Evolutionary conservation across 495 filamentous ascomycete genomes (phyloP), one percentile per base, ranked within the genome.

Genomic region (Evernia prunastri): DNA sequence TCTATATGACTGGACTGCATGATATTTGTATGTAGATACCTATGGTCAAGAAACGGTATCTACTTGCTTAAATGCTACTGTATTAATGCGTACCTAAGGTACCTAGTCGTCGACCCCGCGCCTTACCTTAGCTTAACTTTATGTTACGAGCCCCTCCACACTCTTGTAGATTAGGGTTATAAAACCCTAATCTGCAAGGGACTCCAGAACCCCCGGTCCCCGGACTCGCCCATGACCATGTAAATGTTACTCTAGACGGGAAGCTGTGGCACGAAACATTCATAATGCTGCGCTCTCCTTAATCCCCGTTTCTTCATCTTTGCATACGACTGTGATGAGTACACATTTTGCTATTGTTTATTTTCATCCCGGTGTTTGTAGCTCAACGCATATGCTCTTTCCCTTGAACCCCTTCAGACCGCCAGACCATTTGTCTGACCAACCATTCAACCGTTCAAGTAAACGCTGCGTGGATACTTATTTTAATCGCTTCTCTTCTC

Each of bases 231-330:
- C 45, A 47, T n/a, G n/a, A n/a, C n/a, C n/a, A n/a, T n/a, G n/a
- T n/a, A n/a, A n/a, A n/a, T 51, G 47, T 51, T 8, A 51, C 47
- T 29, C 47, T 29, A 27, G 36, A 57, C 49, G 61, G 53, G n/a
- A 47, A 29, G 29, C 42, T 57, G 61, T 31, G 61, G 61, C 61
- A 63, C 61, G 35, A 15, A 61, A 20, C 11, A 47, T 20, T 58
- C 54, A 5, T 40, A 27, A 37, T 45, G 51, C 10, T 63, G 11
- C 29, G 45, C 47, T 57, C 61, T 57, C 53, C 27, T 45, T 56
- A 56, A 31, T 57, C 0, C 29, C 40, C 45, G 6, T 23, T n/a
- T 45, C 18, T 47, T 43, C 12, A 57, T 39, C 31, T 25, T 5
- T 57, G 15, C 25, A 57, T 25, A 47, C 18, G 61, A 37, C 6